A percentile compares a stretch with the other conserved stretches of the same genome.
Conservation (phyloP, 1,139 yeast species). For the Hyphopichia khmerensis region DNA sequence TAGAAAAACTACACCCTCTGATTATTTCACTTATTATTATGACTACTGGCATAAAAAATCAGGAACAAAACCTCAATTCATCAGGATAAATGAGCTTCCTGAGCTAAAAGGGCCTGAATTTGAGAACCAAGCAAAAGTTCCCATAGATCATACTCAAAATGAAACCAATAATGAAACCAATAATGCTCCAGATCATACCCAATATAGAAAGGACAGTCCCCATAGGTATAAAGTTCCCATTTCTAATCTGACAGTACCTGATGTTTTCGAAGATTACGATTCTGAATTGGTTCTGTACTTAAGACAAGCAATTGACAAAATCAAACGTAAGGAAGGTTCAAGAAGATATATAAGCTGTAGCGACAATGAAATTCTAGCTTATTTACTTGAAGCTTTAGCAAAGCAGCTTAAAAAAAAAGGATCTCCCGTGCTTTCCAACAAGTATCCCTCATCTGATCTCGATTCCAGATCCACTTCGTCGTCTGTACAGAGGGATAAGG, state of each 20-base stretch:
- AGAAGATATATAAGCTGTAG: slow-evolving; percentile 1
- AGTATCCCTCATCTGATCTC: too few species aligned
- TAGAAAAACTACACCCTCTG: slow-evolving; percentile 26
- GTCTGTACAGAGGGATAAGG: neutral
- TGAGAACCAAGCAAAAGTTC: neutral
- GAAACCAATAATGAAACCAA: too few species aligned
- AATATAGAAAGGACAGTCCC: neutral
- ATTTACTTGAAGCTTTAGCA: slow-evolving; percentile 6
- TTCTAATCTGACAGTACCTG: neutral
- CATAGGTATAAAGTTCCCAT: neutral
- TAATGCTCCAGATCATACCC: too few species aligned
- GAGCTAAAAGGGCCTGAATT: too few species aligned
- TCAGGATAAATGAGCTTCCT: neutral
- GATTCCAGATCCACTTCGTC: too few species aligned
- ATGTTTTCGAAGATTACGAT: neutral
- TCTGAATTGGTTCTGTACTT: neutral
- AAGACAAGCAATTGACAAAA: neutral
- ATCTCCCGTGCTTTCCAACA: neutral
- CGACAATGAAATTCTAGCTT: slow-evolving; percentile 5
- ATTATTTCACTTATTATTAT: slow-evolving; percentile 38
- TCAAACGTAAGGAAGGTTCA: slow-evolving; percentile 1
- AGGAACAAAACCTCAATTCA: neutral
- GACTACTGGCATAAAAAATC: slow-evolving; percentile 21
- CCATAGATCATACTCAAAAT: too few species aligned
- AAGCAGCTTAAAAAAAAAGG: neutral